Base-by-base conservation (phyloP, 345 rosid genomes). In the Trapa incisa region DNA sequence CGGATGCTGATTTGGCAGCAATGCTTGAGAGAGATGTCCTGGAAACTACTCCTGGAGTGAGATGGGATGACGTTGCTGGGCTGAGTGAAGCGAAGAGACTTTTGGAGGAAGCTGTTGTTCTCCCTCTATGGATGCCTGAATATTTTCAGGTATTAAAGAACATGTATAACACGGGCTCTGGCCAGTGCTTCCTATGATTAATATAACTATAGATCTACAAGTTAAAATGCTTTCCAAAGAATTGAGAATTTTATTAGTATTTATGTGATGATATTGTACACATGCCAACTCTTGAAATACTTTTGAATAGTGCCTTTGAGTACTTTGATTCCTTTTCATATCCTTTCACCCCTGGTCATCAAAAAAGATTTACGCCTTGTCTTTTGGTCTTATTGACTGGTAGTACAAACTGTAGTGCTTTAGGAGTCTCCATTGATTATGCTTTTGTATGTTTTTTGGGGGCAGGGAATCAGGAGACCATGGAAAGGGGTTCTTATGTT, bases 401-500 rank as follows among this genome's bases (percentile, higher is more conserved):
- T 22, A 50, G 22, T 50, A 16, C 22, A 50, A 16, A 7, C 56
- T 15, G 22, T 29, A 22, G 29, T 22, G 29, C 29, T 22, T 22
- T 22, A 14, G 68, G 68, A 22, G 37, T 45, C 63, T 33, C 5
- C 43, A 17, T 29, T 9, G 33, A 47, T 35, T 33, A 32, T 61
- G 73, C 64, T 72, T 36, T 33, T 38, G 15, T 50, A 10, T 17
- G 3, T 16, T 1, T 64, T 7, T 14, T 61, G 50, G 29, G 29
- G 29, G 70, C 81, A 95, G 99, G 99, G 99, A 71, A 95, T 95
- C 57, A 80, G 99, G 83, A 89, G 99, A 81, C 99, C 99, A 0
- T 91, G 99, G 99, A 95, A 95, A 81, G 99, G 99, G 65, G 98
- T 92, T 50, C 96, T 92, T 68, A 92, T 92, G 98, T 92, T 92